phyloP scores from a whole-genome alignment of 495 filamentous ascomycete genomes.

The Podospora pseudocomata region DNA sequence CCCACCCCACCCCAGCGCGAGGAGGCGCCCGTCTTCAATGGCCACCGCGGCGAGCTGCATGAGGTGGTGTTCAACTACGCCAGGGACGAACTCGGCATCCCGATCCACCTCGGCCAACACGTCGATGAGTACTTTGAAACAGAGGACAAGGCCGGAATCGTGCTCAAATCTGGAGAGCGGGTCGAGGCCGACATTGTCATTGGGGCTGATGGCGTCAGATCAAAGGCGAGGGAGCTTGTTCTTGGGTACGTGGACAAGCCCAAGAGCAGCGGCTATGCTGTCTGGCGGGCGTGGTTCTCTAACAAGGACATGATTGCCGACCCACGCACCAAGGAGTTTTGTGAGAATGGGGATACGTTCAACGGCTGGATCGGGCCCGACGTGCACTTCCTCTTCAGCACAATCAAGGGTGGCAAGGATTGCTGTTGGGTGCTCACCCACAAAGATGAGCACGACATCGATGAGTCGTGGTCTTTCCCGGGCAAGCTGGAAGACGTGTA shows the following conservation, averaged over 20 bases:
- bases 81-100: conserved; percentile 51
- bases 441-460: conserved; percentile 55
- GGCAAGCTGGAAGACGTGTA: conserved; percentile 56
- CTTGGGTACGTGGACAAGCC: conserved; percentile 58
- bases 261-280: conserved; percentile 56
- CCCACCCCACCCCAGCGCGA: conserved; percentile 39
- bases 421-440: conserved; percentile 66
- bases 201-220: conserved; percentile 58
- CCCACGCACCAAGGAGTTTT: conserved; percentile 55
- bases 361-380: conserved; percentile 59
- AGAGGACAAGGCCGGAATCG: conserved; percentile 49
- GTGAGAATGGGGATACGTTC: conserved; percentile 59
- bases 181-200: conserved; percentile 54
- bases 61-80: conserved; percentile 58
- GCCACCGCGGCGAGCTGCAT: conserved; percentile 58
- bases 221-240: conserved; percentile 55
- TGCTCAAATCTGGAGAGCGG: conserved; percentile 51
- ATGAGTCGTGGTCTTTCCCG: conserved; percentile 59
- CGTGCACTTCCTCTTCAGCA: conserved; percentile 58
- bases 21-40: conserved; percentile 57
- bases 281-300: conserved; percentile 59
- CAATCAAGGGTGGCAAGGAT: conserved; percentile 57
- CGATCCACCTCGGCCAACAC: conserved; percentile 51
- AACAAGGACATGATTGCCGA: conserved; percentile 59
- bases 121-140: conserved; percentile 58